phyloP scores from a whole-genome alignment of 2,329 filamentous ascomycete species.

The Fusarium incarnatum region DNA sequence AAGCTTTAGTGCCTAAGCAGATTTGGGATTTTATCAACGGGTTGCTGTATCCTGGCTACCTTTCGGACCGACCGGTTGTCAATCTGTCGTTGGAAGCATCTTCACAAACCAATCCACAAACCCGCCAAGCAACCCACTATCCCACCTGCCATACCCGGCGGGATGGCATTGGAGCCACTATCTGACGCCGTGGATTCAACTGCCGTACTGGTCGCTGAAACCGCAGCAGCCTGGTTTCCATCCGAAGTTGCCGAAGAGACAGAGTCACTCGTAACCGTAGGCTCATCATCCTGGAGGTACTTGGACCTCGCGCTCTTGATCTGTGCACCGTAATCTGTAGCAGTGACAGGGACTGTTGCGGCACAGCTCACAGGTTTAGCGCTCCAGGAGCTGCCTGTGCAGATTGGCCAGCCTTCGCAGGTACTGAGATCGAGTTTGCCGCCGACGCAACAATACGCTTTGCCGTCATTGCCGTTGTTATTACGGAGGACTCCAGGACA shows the following conservation, averaged over 20 bases:
- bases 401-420: slow-evolving; percentile 25
- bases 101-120: slow-evolving; percentile 2
- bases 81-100: background rate
- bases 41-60: too few species aligned
- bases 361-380: slow-evolving; percentile 9
- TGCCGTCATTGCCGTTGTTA: background rate
- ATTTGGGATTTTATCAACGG: too few species aligned
- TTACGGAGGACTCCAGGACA: slow-evolving; percentile 13
- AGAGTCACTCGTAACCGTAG: background rate
- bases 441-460: slow-evolving; percentile 19
- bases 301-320: slow-evolving; percentile 20
- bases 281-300: background rate
- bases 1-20: too few species aligned
- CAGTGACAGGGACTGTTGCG: slow-evolving; percentile 2
- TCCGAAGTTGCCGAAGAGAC: background rate
- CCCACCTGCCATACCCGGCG: background rate
- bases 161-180: background rate
- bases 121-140: slow-evolving; percentile 3
- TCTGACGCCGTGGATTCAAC: background rate
- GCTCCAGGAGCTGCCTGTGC: slow-evolving; percentile 7
- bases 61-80: too few species aligned
- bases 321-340: slow-evolving; percentile 3
- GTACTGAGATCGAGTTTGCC: slow-evolving; percentile 19
- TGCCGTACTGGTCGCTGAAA: background rate
- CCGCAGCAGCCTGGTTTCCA: background rate